Evolutionary conservation across 2,329 filamentous ascomycete species (phyloP), one percentile per base, ranked within the genome.

Genomic region (Pyricularia grisea): DNA sequence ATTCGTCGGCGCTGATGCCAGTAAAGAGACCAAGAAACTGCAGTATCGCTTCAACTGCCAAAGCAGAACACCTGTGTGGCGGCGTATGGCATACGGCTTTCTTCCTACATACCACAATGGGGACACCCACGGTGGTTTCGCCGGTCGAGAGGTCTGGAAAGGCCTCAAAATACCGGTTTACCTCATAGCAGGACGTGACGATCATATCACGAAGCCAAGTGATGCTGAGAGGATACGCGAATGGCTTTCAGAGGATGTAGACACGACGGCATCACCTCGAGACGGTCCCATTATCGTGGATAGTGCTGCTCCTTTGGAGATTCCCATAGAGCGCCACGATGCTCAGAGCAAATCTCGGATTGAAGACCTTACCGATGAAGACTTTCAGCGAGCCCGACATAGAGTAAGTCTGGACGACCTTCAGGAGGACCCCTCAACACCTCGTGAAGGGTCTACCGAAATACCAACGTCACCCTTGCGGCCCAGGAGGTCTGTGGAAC

Each of bases 11-110:
- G 77, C 82, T 1, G 83, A 84, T 50, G 88, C 90, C 0, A 90
- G 92, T 61, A 77, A 83, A 3, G 87, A 92, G 73, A 85, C 90
- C 1, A 88, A 87, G 74, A 82, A 84, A 69, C 81, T 93, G 50
- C 92, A 94, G 76, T 78, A 90, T 69, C 85, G 85, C 3, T 94
- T 90, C 79, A 98, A 98, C 76, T 84, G 86, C 70, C 93, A 97
- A 76, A 97, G 92, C 71, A 88, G 85, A 72, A 95, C 93, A 0
- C 84, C 90, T 0, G 92, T 95, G 0, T 97, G 92, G 85, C 87
- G 91, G 72, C 88, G 93, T 58, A 93, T 97, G 88, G 89, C 90
- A 0, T 88, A 84, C 77, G 92, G 93, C 0, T 83, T 84, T 67
- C 81, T 95, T 28, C 90, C 92, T 0, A 79, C 77, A 0, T 90